Base-by-base conservation (phyloP, 176 grass and related monocot genomes). In the Hordeum vulgare region DNA sequence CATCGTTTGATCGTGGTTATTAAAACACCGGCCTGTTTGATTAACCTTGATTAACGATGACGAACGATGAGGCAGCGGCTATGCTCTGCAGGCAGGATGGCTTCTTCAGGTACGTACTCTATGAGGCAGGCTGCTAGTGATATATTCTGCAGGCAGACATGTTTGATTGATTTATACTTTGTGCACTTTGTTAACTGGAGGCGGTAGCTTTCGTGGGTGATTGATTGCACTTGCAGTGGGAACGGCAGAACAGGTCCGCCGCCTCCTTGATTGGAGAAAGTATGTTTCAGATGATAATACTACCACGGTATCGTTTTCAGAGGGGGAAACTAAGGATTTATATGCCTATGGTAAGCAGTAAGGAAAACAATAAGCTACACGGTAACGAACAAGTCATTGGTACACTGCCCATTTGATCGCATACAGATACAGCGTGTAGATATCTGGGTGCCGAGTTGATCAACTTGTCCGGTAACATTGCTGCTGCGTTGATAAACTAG, bases 171-270 rank as follows among this genome's bases (percentile, higher is more conserved):
- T 12, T 12, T 51, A 17, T 1, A 3, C 1, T 11, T 12, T 13
- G 42, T 23, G 7, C 10, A 14, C n/a, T 71, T 17, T 17, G 23
- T 47, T 45, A 72, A 72, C n/a, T 15, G 51, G 49, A 61, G 7
- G 62, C 29, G 4, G 71, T 81, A 59, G 71, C 83, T 85, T 70
- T 89, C 87, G 31, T 17, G 6, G 6, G 51, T 31, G 81, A 49
- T 76, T 11, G 77, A 21, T 76, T 81, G 28, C 66, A 15, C 15
- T 65, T 79, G 42, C 54, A 34, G 88, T 8, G 18, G 63, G 54
- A 41, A 77, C 78, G 36, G 61, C 83, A 71, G 88, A 89, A 77
- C 33, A 71, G 54, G 71, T 77, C 83, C 17, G 77, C 31, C 53
- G 62, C 60, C 21, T n/a, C 39, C 54, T 71, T 71, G 54, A 63